Percentiles rank a stretch among this genome's conserved stretches.
phyloP scores from a whole-genome alignment of 345 rosid species.

The Citrus unshiu region DNA sequence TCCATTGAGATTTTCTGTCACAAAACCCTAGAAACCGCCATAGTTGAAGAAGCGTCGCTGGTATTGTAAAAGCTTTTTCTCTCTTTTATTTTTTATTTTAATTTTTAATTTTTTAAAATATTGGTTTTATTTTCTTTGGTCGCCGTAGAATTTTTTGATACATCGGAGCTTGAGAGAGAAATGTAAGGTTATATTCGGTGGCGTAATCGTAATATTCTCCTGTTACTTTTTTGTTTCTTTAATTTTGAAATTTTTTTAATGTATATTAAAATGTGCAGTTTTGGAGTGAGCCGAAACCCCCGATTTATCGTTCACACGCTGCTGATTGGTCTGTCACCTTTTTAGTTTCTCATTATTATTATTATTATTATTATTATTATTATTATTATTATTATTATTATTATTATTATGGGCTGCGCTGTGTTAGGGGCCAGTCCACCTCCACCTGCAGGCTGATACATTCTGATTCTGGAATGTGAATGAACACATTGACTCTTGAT shows the following conservation, averaged over 20 bases:
- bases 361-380: too few relatives aligned
- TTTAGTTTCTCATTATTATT: background rate
- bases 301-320: constrained; percentile 9
- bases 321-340: background rate
- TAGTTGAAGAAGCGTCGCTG: constrained; percentile 34
- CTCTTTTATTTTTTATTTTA: constrained; percentile 29
- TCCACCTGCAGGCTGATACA: background rate
- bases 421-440: too few relatives aligned
- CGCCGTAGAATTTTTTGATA: constrained; percentile 28
- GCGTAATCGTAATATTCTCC: constrained; percentile 26
- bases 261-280: background rate
- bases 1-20: constrained; percentile 51
- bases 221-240: background rate
- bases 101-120: background rate
- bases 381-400: too few relatives aligned
- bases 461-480: background rate
- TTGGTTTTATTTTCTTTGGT: constrained; percentile 8
- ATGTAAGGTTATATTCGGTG: constrained; percentile 11
- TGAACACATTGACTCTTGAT: background rate
- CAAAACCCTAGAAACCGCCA: constrained; percentile 48
- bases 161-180: constrained; percentile 33
- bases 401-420: too few relatives aligned
- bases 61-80: background rate
- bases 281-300: background rate
- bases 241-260: background rate